Evolutionary conservation across 345 rosid genomes (phyloP).

Genomic region (Salix koriyanagi): DNA sequence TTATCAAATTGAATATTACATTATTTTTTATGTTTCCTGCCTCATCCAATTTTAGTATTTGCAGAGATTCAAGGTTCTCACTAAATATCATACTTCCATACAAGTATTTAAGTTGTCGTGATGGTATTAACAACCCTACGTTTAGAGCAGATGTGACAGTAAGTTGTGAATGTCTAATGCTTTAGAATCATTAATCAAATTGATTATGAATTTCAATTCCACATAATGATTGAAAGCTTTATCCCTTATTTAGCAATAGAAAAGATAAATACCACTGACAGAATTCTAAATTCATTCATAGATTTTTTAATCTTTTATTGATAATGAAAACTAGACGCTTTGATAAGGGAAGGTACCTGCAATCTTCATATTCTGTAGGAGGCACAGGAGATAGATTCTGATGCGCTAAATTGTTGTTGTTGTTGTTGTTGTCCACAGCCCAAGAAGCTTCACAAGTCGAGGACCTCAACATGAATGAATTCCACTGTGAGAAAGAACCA

Average conservation of each 20-base stretch:
- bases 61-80: background rate
- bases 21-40: background rate
- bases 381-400: slow-evolving; percentile 19
- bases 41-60: background rate
- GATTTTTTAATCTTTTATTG: background rate
- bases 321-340: background rate
- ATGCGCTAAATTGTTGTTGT: slow-evolving; percentile 6
- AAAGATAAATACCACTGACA: background rate
- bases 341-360: slow-evolving; percentile 23
- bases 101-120: background rate
- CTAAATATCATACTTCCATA: background rate
- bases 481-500: slow-evolving; percentile 42
- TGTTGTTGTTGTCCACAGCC: slow-evolving; percentile 11
- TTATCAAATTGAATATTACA: background rate
- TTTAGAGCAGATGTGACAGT: too few relatives aligned
- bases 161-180: too few relatives aligned
- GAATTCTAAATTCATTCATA: background rate
- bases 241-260: background rate
- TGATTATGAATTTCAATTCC: background rate
- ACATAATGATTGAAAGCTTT: background rate
- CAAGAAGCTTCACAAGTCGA: slow-evolving; percentile 28
- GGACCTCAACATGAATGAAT: slow-evolving; percentile 25
- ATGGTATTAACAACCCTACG: background rate
- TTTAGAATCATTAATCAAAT: background rate
- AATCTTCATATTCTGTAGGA: slow-evolving; percentile 25